Evolutionary conservation across 192 early-diverging fungal species (phyloP).

Genomic region (Coemansia aciculifera): DNA sequence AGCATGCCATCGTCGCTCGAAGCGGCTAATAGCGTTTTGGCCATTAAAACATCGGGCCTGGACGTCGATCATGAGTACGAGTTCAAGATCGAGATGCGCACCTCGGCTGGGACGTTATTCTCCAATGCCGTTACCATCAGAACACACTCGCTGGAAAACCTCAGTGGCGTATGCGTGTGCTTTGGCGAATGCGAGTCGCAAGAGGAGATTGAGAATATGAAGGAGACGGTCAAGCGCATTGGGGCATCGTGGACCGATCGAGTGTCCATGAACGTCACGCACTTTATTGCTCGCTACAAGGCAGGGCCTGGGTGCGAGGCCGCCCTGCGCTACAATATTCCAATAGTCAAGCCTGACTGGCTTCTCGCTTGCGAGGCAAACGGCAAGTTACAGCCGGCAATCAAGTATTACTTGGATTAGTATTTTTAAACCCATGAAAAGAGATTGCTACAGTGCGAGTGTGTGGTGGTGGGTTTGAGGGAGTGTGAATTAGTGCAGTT

Average conservation of each 20-base stretch:
- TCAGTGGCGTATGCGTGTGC: conserved; percentile 94
- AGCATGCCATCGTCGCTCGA: conserved; percentile 45
- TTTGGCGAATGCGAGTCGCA: conserved; percentile 89
- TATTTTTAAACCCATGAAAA: not conserved
- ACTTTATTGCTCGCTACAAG: conserved; percentile 83
- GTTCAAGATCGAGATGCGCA: conserved; percentile 86
- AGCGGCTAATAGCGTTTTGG: conserved; percentile 26
- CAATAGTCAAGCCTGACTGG: conserved; percentile 95
- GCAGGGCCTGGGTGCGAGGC: conserved; percentile 85
- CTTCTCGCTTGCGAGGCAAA: conserved; percentile 87
- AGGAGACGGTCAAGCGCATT: conserved; percentile 74
- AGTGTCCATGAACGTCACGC: conserved; percentile 86
- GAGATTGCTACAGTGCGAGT: conserved; percentile 13
- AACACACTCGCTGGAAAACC: conserved; percentile 94
- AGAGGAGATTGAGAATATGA: conserved; percentile 72
- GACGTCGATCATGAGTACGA: conserved; percentile 90
- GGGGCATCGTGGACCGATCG: conserved; percentile 87
- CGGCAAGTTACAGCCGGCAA: conserved; percentile 80
- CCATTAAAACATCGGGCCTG: conserved; percentile 82
- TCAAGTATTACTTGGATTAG: conserved; percentile 43
- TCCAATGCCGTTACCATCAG: conserved; percentile 74
- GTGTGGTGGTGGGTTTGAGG: not conserved
- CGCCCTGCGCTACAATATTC: conserved; percentile 88
- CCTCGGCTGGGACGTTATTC: conserved; percentile 81
- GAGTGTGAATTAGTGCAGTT: conserved; percentile 1